Base-by-base conservation (phyloP, 805 yeast genomes). In the Candida peoriensis region DNA sequence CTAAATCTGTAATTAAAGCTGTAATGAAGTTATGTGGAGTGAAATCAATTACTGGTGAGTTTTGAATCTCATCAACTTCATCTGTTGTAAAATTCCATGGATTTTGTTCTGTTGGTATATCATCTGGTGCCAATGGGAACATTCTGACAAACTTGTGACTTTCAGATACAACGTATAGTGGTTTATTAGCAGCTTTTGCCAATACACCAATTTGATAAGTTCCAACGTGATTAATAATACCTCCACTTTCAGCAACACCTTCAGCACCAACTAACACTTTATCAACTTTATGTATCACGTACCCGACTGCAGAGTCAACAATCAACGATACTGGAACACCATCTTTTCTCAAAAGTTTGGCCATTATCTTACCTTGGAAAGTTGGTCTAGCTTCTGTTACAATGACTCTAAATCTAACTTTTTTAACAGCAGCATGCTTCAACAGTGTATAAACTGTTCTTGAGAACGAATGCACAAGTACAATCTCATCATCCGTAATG, bases 221-320 rank as follows among this genome's bases (percentile, higher is more conserved):
- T 6, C 99, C 99, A 42, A 93, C 80, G 47, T 84, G 89, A 60
- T 93, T 93, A 47, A 93, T 90, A 31, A 94, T 87, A 22, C 99
- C 99, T 37, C 99, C 99, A 57, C 94, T 82, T 64, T 93, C 99
- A 4, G 96, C 95, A 4, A 93, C 99, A 47, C 99, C 99, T 61
- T 93, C 98, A 1, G 98, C 98, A 36, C 99, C 99, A 46, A 93
- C 93, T 45, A 93, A 74, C 5, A 93, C 84, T 60, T 93, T 90
- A 63, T 90, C 95, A 11, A 89, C 88, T 57, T 84, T 83, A 57
- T 87, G 89, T 39, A 93, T 79, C 24, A 88, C 86, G 47, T 79
- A 87, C 0, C 97, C 97, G 11, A 90, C 97, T 7, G 96, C 95
- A 35, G 87, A 78, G 56, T 93, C 99, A 13, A 86, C 89, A 32